Percentiles rank a stretch among this genome's conserved stretches.
Evolutionary conservation across 768 basidiomycete genomes (phyloP).

Genomic region (Mycena indigotica): DNA sequence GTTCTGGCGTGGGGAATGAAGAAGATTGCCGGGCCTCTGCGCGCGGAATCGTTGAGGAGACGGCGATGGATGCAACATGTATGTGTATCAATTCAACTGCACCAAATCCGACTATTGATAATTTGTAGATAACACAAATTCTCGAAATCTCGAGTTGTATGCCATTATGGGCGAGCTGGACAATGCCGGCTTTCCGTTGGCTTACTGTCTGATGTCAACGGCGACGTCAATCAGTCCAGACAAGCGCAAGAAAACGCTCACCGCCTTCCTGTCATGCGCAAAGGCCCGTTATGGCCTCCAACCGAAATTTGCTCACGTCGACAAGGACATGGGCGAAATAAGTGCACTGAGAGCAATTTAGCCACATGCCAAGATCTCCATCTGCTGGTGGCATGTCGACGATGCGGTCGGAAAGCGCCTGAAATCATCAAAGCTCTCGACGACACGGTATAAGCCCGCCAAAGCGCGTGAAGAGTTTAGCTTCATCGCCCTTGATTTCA

Average conservation of each 20-base stretch:
- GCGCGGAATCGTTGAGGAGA: slow-evolving; percentile 23
- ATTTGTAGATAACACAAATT: slow-evolving; percentile 26
- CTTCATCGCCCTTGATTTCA: slow-evolving; percentile 19
- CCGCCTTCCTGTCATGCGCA: slow-evolving; percentile 3
- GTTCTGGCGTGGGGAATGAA: slow-evolving; percentile 13
- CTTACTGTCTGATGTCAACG: slow-evolving; percentile 28
- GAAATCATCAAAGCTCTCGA: slow-evolving; percentile 17
- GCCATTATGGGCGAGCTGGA: slow-evolving; percentile 26
- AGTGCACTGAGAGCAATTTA: slow-evolving; percentile 1
- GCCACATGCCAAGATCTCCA: slow-evolving; percentile 19
- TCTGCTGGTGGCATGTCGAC: slow-evolving; percentile 23
- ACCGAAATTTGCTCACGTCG: slow-evolving; percentile 19
- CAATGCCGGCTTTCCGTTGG: slow-evolving; percentile 26
- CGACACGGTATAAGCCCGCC: slow-evolving; percentile 18
- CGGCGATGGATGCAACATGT: slow-evolving; percentile 28
- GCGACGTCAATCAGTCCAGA: slow-evolving; percentile 20
- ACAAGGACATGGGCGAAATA: slow-evolving; percentile 26
- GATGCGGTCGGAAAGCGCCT: slow-evolving; percentile 9
- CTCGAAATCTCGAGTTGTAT: slow-evolving; percentile 30
- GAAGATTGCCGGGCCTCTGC: slow-evolving; percentile 17
- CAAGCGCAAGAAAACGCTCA: slow-evolving; percentile 21
- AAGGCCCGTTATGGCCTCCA: slow-evolving; percentile 16
- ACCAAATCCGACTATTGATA: neutral
- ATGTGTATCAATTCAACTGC: neutral
- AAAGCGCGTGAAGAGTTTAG: slow-evolving; percentile 10